Percentiles rank a stretch among this genome's conserved stretches.
Conservation (phyloP, 208 protist species). For the Leishmania tropica region DNA sequence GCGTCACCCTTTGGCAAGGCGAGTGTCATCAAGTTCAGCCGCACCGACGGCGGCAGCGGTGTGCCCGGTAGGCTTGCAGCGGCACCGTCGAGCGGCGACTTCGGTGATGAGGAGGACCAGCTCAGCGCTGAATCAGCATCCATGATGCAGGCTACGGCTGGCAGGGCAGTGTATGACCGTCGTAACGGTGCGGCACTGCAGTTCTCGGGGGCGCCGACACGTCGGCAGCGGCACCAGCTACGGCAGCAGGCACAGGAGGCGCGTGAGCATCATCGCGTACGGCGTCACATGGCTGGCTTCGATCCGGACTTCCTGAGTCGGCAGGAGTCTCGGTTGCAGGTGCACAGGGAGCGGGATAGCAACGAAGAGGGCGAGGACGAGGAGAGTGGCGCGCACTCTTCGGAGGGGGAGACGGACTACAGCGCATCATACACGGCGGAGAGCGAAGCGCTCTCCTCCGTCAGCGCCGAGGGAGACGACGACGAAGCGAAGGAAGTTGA, state of each 20-base stretch:
- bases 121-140: neutral
- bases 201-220: neutral
- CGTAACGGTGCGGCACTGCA: neutral
- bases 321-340: conserved; percentile 28
- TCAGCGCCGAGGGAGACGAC: conserved; percentile 4
- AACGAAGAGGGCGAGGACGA: conserved; percentile 14
- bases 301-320: conserved; percentile 26
- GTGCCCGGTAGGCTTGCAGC: neutral
- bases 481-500: conserved; percentile 3
- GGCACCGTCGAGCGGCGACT: neutral
- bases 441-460: neutral
- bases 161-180: neutral
- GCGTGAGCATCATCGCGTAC: conserved; percentile 25
- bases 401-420: conserved; percentile 21
- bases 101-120: neutral
- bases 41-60: neutral
- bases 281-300: conserved; percentile 35
- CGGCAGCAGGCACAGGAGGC: conserved; percentile 10
- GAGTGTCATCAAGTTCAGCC: conserved; percentile 29
- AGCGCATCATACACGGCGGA: neutral
- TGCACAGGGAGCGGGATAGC: neutral
- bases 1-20: conserved; percentile 23
- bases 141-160: neutral
- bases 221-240: conserved; percentile 15
- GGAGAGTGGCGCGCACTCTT: conserved; percentile 8